A percentile compares a stretch with the other conserved stretches of the same genome.
Conservation (phyloP, 2,329 filamentous ascomycete genomes). For the Nemania bipapillata region DNA sequence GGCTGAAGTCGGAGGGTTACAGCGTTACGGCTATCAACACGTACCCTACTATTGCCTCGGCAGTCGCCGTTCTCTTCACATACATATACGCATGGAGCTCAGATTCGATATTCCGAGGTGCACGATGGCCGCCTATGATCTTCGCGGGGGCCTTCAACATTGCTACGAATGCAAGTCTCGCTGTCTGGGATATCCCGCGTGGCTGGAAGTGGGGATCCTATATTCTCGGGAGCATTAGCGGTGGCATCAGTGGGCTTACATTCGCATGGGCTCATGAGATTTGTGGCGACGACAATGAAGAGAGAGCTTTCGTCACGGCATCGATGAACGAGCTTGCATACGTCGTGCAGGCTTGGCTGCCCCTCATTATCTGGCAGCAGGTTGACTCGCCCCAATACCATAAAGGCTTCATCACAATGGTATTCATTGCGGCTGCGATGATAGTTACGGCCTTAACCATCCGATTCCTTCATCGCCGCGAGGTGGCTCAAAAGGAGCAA, state of each 20-base stretch:
- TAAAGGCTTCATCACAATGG: constrained; percentile 69
- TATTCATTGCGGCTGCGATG: constrained; percentile 60
- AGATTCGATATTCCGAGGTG: constrained; percentile 68
- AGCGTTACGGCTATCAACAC: constrained; percentile 55
- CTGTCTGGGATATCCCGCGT: constrained; percentile 59
- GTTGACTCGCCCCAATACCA: constrained; percentile 69
- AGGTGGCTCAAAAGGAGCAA: constrained; percentile 46
- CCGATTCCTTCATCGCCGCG: constrained; percentile 58
- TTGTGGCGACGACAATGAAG: constrained; percentile 66
- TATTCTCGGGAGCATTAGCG: constrained; percentile 64
- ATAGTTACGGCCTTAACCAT: constrained; percentile 64
- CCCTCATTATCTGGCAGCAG: constrained; percentile 73
- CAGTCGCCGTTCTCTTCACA: constrained; percentile 66
- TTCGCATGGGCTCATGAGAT: constrained; percentile 64
- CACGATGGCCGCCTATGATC: constrained; percentile 72
- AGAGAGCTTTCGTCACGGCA: constrained; percentile 72
- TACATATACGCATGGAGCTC: constrained; percentile 74
- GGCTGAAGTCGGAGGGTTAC: constrained; percentile 60
- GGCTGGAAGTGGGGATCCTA: constrained; percentile 73
- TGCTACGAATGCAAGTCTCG: constrained; percentile 54
- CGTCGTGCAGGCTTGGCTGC: constrained; percentile 75
- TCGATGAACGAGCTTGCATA: constrained; percentile 77
- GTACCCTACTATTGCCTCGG: constrained; percentile 69
- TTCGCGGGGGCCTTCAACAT: constrained; percentile 62
- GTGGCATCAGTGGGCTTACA: constrained; percentile 59